phyloP scores from a whole-genome alignment of 768 basidiomycete genomes.

The Phlegmacium glaucopus region DNA sequence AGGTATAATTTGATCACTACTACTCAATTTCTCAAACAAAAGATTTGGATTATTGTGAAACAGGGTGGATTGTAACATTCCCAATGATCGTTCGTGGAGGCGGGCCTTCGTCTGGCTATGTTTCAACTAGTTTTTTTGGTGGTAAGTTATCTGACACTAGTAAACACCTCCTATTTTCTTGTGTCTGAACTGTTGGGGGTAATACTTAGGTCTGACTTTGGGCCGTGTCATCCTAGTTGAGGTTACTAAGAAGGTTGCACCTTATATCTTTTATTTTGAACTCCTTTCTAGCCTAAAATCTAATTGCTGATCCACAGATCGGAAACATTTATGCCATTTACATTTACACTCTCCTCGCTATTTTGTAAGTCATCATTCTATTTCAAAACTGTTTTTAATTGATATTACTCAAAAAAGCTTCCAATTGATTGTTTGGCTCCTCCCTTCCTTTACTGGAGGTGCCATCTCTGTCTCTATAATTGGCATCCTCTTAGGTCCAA shows the following conservation, averaged over 20 bases:
- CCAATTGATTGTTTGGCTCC: conserved; percentile 24
- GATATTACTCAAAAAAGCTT: neutral
- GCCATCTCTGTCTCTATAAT: conserved; percentile 59
- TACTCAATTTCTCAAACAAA: no score
- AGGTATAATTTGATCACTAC: conserved; percentile 31
- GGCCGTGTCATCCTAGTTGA: conserved; percentile 52
- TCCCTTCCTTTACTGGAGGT: conserved; percentile 41
- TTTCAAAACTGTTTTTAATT: neutral
- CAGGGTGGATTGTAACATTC: conserved; percentile 71
- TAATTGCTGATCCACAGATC: conserved; percentile 28
- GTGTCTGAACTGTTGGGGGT: neutral
- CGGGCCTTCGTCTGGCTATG: conserved; percentile 40
- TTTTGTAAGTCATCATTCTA: conserved; percentile 33
- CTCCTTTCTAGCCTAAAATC: neutral
- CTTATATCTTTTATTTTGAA: no score
- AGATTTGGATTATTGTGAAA: neutral
- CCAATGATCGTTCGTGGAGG: conserved; percentile 32
- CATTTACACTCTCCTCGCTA: conserved; percentile 46
- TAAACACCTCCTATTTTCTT: no score
- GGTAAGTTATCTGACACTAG: no score
- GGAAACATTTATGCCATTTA: conserved; percentile 52
- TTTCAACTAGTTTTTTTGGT: conserved; percentile 47
- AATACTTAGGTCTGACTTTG: conserved; percentile 42
- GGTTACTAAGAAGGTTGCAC: conserved; percentile 35
- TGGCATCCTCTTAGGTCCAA: conserved; percentile 65